These are phyloP conservation scores for Pseudozyma sp. DNA, from an alignment of 1,284 basidiomycete genomes.

Conservation along the genomic window DNA sequence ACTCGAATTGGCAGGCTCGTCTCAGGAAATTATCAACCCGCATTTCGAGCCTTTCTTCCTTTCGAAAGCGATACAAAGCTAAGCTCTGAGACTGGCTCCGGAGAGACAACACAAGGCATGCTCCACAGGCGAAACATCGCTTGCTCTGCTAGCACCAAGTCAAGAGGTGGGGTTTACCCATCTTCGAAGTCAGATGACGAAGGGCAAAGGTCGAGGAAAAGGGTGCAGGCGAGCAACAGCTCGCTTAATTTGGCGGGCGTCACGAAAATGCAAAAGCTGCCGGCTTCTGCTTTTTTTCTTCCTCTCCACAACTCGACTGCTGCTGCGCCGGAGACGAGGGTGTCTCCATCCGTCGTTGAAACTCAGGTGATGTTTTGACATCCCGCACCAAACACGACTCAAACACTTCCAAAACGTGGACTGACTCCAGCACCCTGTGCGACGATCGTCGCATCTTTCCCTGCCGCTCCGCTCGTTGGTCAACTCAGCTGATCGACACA, in stretches of 20 bases:
- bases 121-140: not conserved
- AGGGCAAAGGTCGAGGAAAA: too few species aligned
- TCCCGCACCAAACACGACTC: constrained; percentile 5
- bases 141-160: too few species aligned
- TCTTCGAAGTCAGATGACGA: too few species aligned
- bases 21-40: too few species aligned
- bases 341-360: constrained; percentile 35
- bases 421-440: constrained; percentile 3
- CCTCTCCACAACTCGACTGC: not conserved
- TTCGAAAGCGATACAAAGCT: not conserved
- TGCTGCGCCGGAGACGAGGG: not conserved
- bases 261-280: constrained; percentile 1
- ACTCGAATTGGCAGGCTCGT: too few species aligned
- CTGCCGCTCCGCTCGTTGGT: constrained; percentile 15
- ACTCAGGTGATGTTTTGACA: constrained; percentile 47
- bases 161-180: too few species aligned
- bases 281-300: constrained; percentile 29
- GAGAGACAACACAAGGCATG: not conserved
- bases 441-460: constrained; percentile 14
- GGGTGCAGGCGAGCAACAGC: not conserved
- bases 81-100: not conserved
- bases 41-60: not conserved
- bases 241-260: constrained; percentile 9
- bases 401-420: not conserved
- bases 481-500: constrained; percentile 45